Evolutionary conservation across 108 stramenopile genomes (phyloP), one percentile per base, ranked within the genome.

Genomic region (Asterionellopsis glacialis): DNA sequence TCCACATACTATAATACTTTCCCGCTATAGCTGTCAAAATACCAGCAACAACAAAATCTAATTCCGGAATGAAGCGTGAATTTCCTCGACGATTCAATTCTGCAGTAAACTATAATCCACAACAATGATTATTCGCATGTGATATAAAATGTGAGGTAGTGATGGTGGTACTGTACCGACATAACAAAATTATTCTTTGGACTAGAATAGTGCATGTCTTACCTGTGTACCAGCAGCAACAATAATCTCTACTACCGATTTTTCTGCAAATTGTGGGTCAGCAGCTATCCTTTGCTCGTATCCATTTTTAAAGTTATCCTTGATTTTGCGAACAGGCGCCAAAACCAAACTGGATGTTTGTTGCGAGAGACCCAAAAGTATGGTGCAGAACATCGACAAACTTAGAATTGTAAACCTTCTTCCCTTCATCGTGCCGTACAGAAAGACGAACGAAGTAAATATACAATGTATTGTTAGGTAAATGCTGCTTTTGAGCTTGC

Each of bases 1-100:
- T 68, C 90, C 90, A 87, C 83, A 83, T 83, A 67, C 78, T 82
- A 42, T 75, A 79, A 63, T 75, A 79, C 64, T 82, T 80, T 16
- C 90, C 87, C 49, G 67, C 75, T 11, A 92, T 68, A 9, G 90
- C 90, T 1, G 85, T 87, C 53, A 87, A 59, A 11, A 92, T 59
- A 1, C 83, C 90, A 0, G 87, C 84, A n/a, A 82, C 64, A 16
- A 88, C 85, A 58, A 86, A 92, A 61, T 92, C 90, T 41, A 82
- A 54, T 57, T 92, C 85, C 1, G 73, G 59, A 7, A 76, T 11
- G 41, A 88, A 64, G 1, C 77, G 53, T 51, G 64, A 22, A 14
- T 47, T 52, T 9, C 90, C 87, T 24, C 90, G 65, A 14, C 81
- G 68, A n/a, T 69, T 68, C 49, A 64, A 73, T 66, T 92, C 90